Conservation (phyloP, 2,329 filamentous ascomycete species). For the Penicillium sp. region DNA sequence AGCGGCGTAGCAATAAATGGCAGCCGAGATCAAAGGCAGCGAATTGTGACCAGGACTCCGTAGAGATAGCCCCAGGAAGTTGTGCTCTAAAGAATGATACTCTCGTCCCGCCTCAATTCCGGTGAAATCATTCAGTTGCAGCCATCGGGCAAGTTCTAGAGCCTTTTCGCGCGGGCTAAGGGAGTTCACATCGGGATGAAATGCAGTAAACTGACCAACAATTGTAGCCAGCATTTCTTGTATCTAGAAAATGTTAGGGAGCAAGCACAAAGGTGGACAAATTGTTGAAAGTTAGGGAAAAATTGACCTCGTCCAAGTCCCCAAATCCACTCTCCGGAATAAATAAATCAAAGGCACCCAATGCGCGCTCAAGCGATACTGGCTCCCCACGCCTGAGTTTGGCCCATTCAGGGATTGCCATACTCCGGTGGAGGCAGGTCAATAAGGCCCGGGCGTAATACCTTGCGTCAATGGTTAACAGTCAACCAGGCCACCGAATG, state of each 20-base stretch:
- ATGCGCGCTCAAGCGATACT: conserved; percentile 66
- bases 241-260: conserved; percentile 49
- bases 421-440: conserved; percentile 74
- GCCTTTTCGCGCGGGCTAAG: conserved; percentile 67
- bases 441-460: conserved; percentile 74
- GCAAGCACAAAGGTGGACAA: neutral
- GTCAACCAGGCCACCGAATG: neutral
- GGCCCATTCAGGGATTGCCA: conserved; percentile 76
- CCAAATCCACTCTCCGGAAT: conserved; percentile 68
- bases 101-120: conserved; percentile 66
- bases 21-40: conserved; percentile 79
- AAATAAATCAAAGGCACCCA: conserved; percentile 88
- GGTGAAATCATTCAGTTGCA: conserved; percentile 66
- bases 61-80: conserved; percentile 79
- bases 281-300: neutral
- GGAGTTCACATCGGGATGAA: conserved; percentile 53
- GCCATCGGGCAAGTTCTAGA: conserved; percentile 64
- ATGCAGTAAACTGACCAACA: conserved; percentile 54
- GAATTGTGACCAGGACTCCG: conserved; percentile 71
- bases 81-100: conserved; percentile 81
- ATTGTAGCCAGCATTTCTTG: conserved; percentile 64
- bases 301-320: conserved; percentile 69
- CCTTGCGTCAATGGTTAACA: conserved; percentile 41
- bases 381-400: conserved; percentile 52
- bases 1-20: conserved; percentile 81